A percentile compares a stretch with the other conserved stretches of the same genome.
Evolutionary conservation across 1,284 basidiomycete species (phyloP).

Genomic region (Farysia itapuensis): DNA sequence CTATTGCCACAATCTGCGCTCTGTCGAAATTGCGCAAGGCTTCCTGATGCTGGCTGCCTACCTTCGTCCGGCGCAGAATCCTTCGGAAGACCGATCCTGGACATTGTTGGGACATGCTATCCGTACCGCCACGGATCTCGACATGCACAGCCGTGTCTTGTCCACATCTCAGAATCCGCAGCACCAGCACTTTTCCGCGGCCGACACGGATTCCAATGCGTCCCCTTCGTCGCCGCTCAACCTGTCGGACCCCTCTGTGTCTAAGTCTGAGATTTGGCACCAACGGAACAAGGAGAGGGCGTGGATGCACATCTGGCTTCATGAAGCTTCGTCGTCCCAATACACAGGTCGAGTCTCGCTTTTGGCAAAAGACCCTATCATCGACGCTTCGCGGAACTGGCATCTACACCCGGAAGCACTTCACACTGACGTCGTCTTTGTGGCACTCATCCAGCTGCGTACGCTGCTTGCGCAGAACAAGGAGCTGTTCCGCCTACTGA

Average conservation of each 20-base stretch:
- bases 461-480: conserved; percentile 24
- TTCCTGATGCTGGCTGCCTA: conserved; percentile 36
- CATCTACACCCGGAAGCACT: conserved; percentile 26
- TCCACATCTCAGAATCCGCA: conserved; percentile 11
- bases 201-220: not conserved
- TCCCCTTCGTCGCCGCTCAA: not conserved
- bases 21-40: conserved; percentile 32
- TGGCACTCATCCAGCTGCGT: conserved; percentile 30
- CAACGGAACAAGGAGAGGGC: conserved; percentile 24
- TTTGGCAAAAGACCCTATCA: conserved; percentile 23
- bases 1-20: conserved; percentile 28
- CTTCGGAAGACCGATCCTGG: conserved; percentile 31
- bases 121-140: conserved; percentile 23
- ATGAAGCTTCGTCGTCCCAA: conserved; percentile 29
- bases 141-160: conserved; percentile 23
- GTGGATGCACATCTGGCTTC: conserved; percentile 39
- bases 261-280: conserved; percentile 9
- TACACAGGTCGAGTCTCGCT: conserved; percentile 30
- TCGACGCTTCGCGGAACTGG: conserved; percentile 25
- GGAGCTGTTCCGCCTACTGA: conserved; percentile 25
- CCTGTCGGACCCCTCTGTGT: not conserved
- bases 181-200: not conserved
- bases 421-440: conserved; percentile 28
- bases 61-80: conserved; percentile 16
- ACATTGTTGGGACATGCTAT: conserved; percentile 29